These are phyloP conservation scores for Plectosphaerella plurivora DNA, from an alignment of 2,329 filamentous ascomycete species.

Conservation along the genomic window DNA sequence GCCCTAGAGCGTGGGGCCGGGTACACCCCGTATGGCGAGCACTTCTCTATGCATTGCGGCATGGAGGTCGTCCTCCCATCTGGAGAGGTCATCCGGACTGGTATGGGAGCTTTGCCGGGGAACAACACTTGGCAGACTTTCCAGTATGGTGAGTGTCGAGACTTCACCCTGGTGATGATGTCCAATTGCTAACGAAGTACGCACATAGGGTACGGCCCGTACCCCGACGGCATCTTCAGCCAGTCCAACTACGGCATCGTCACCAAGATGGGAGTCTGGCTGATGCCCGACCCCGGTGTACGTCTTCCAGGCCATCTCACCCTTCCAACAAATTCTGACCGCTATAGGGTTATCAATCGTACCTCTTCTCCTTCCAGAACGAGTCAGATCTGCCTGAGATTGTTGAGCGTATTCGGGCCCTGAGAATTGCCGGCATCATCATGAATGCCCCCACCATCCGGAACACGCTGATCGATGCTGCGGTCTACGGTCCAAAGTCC, in stretches of 20 bases:
- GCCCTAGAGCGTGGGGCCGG: no score
- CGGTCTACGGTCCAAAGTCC: conserved; percentile 27
- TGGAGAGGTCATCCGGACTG: conserved; percentile 36
- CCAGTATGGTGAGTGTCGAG: conserved; percentile 1
- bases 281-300: conserved; percentile 32
- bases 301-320: no score
- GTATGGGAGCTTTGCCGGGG: conserved; percentile 23
- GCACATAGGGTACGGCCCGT: conserved; percentile 29
- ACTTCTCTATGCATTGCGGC: conserved; percentile 34
- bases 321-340: no score
- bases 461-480: conserved; percentile 36
- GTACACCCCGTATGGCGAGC: conserved; percentile 31
- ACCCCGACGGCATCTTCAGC: conserved; percentile 37
- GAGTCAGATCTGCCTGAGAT: conserved; percentile 16
- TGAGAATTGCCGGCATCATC: conserved; percentile 33
- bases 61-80: conserved; percentile 38
- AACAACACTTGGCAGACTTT: conserved; percentile 1
- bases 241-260: conserved; percentile 47
- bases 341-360: conserved; percentile 29
- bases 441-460: conserved; percentile 43
- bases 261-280: conserved; percentile 45
- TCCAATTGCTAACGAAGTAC: conserved; percentile 27
- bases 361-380: conserved; percentile 13
- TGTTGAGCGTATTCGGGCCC: conserved; percentile 28
- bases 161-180: conserved; percentile 26